phyloP scores from a whole-genome alignment of 2,329 filamentous ascomycete species.

The Microcyclospora pomicola region DNA sequence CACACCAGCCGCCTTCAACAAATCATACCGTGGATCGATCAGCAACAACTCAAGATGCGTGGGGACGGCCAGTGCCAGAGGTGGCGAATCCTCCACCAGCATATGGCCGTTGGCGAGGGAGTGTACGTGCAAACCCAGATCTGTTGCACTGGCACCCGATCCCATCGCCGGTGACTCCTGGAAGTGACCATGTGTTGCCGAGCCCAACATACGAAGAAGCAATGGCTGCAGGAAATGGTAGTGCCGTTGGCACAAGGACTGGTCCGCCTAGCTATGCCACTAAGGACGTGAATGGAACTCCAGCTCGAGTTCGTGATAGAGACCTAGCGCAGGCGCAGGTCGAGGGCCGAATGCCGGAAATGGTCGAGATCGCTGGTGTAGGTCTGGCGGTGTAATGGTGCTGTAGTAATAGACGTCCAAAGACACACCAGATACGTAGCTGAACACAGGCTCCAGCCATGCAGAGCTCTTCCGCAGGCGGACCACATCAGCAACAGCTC shows the following conservation, averaged over 20 bases:
- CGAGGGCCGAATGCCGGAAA: constrained; percentile 12
- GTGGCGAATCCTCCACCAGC: constrained; percentile 52
- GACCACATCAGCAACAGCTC: too few relatives aligned
- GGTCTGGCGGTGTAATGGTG: constrained; percentile 1
- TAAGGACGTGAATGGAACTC: constrained; percentile 13
- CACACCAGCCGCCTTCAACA: constrained; percentile 8
- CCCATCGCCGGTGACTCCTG: constrained; percentile 10
- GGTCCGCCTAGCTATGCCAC: constrained; percentile 18
- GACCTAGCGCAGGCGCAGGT: constrained; percentile 9
- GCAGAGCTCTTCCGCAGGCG: too few relatives aligned
- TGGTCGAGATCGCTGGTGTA: constrained; percentile 12
- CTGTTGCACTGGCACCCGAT: constrained; percentile 55
- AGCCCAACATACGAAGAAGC: constrained; percentile 21
- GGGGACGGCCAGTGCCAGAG: constrained; percentile 18
- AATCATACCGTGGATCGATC: not conserved
- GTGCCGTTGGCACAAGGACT: constrained; percentile 3
- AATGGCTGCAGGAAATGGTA: constrained; percentile 3
- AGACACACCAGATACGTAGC: too few relatives aligned
- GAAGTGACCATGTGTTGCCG: constrained; percentile 11
- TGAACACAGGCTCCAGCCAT: too few relatives aligned
- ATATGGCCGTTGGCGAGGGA: constrained; percentile 74
- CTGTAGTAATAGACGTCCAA: too few relatives aligned
- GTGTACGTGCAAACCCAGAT: constrained; percentile 70
- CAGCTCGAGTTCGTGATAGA: constrained; percentile 10
- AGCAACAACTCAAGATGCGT: constrained; percentile 1